Conservation (phyloP, 345 rosid genomes). For the Heritiera littoralis region DNA sequence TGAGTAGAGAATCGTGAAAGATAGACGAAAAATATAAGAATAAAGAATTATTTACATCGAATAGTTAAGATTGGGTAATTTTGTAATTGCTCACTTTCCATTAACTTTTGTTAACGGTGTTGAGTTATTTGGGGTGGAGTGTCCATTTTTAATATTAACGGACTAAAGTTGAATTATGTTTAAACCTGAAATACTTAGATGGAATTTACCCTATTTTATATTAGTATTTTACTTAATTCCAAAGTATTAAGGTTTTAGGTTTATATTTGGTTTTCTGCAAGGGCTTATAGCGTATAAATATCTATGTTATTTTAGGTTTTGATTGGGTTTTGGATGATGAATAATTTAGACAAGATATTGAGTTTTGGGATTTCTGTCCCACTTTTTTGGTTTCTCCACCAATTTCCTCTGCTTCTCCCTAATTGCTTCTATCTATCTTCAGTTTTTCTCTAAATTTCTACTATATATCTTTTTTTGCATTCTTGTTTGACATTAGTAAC, state of each 20-base stretch:
- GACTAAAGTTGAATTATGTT: too few relatives aligned
- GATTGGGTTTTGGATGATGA: background rate
- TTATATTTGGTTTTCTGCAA: background rate
- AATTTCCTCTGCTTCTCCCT: background rate
- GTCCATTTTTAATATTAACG: too few relatives aligned
- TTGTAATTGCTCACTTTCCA: too few relatives aligned
- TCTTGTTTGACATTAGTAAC: background rate
- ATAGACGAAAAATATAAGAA: too few relatives aligned
- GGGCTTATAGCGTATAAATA: background rate
- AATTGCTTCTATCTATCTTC: background rate
- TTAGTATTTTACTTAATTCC: background rate
- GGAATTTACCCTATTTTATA: background rate
- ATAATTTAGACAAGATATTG: background rate
- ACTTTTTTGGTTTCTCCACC: background rate
- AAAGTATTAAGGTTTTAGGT: background rate
- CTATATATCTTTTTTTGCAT: background rate
- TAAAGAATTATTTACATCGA: too few relatives aligned
- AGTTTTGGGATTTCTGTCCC: background rate
- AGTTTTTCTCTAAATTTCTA: background rate
- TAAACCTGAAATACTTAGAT: too few relatives aligned
- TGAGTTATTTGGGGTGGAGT: too few relatives aligned
- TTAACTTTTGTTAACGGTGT: too few relatives aligned
- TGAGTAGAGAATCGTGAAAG: too few relatives aligned
- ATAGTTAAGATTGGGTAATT: too few relatives aligned
- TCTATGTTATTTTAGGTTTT: background rate